Conservation (phyloP, 2,329 filamentous ascomycete genomes). For the Tolypocladium ovalisporum region DNA sequence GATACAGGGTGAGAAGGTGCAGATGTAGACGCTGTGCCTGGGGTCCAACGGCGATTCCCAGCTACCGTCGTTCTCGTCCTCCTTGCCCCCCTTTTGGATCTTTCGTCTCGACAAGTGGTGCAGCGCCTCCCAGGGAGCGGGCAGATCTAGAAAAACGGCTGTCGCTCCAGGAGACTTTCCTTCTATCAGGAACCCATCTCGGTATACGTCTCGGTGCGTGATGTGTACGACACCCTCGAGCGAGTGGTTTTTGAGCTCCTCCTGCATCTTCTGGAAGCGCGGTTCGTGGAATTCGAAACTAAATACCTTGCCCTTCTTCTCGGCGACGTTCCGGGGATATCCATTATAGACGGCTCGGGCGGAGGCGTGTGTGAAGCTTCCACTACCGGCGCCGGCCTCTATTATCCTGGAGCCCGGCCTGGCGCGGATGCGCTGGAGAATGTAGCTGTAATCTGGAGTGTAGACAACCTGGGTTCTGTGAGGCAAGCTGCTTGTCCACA, state of each 20-base stretch:
- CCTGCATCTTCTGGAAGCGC: slow-evolving; percentile 55
- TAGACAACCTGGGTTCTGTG: slow-evolving; percentile 82
- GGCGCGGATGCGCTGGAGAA: slow-evolving; percentile 65
- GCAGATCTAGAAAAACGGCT: slow-evolving; percentile 69
- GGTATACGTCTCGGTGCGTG: slow-evolving; percentile 71
- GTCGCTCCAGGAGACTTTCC: slow-evolving; percentile 52
- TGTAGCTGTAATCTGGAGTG: slow-evolving; percentile 77
- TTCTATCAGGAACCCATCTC: slow-evolving; percentile 57
- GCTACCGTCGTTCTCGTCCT: slow-evolving; percentile 10
- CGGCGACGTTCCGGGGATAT: slow-evolving; percentile 35
- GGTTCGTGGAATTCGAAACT: slow-evolving; percentile 75
- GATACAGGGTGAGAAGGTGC: slow-evolving; percentile 93
- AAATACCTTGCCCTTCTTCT: slow-evolving; percentile 57
- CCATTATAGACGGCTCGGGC: slow-evolving; percentile 67
- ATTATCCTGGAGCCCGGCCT: slow-evolving; percentile 64
- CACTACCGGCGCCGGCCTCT: slow-evolving; percentile 72
- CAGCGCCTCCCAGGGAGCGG: slow-evolving; percentile 70
- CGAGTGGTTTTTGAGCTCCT: slow-evolving; percentile 59
- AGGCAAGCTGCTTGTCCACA: slow-evolving; percentile 71
- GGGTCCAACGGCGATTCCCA: slow-evolving; percentile 60
- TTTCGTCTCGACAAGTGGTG: slow-evolving; percentile 56
- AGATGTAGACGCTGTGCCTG: slow-evolving; percentile 63
- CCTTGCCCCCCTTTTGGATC: slow-evolving; percentile 12
- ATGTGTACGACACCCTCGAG: slow-evolving; percentile 57
- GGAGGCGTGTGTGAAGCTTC: slow-evolving; percentile 74